Base-by-base conservation (phyloP, 228 moss, liverwort and hornwort genomes). In the Sphagnum fallax region DNA sequence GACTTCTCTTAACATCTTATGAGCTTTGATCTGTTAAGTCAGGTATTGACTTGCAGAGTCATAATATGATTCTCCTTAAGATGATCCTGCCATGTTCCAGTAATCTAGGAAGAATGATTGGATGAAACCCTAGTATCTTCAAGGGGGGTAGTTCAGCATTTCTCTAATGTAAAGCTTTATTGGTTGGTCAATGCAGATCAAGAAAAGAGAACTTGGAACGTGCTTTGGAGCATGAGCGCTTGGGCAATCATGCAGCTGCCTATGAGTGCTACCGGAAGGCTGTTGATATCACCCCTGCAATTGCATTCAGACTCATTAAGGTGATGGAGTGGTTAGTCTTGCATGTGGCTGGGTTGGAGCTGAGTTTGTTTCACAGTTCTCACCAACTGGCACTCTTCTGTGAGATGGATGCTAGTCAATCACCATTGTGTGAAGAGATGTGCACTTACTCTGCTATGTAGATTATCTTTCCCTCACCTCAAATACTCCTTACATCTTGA, bases 191-290 rank as follows among this genome's bases (percentile, higher is more conserved):
- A 49, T 63, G 49, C 58, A 96, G 95, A 71, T 89, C 88, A 74
- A 88, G 97, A 74, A 93, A 86, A 74, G 88, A 91, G 70, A 80
- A 98, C 69, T 68, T 98, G 67, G 91, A 89, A 71, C 93, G 93
- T 58, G 97, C 97, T n/a, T 63, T 77, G 66, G 87, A 89, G 64
- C 93, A 91, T 80, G 97, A 93, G 83, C 83, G 91, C 55, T n/a
- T 81, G 63, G 97, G 93, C 69, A 98, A 98, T 66, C 81, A 80
- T 61, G 63, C 82, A 12, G 93, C 87, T 66, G 97, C 97, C 49
- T 61, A 60, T 58, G 88, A 91, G 66, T 91, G 91, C 77, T 98
- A 98, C 57, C 91, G 91, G 74, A 91, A 77, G 77, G 97, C 97
- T 70, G 88, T 98, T 66, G 97, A 98, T 65, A 92, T 98, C 70